Evolutionary conservation across 768 basidiomycete genomes (phyloP).

Genomic region (Pulveroboletus sp.): DNA sequence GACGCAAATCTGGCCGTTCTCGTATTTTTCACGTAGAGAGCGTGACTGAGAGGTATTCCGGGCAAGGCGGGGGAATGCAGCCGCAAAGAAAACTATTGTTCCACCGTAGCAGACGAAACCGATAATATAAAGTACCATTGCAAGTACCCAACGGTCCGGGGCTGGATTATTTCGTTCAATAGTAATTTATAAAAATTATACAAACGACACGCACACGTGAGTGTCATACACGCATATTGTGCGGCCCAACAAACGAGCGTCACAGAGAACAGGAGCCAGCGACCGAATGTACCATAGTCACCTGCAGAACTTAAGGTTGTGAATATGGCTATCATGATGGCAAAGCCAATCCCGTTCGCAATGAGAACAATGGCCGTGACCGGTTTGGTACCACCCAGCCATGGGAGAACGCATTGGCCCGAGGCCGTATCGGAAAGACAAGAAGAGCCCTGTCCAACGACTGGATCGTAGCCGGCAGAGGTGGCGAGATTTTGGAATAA

Average conservation of each 20-base stretch:
- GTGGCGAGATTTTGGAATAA: too few relatives aligned
- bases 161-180: constrained; percentile 32
- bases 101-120: constrained; percentile 79
- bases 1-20: constrained; percentile 53
- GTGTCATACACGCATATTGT: constrained; percentile 72
- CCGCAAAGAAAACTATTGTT: constrained; percentile 78
- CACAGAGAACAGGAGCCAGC: constrained; percentile 70
- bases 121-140: constrained; percentile 78
- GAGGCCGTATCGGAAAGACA: constrained; percentile 56
- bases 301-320: constrained; percentile 62
- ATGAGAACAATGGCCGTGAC: constrained; percentile 77
- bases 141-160: constrained; percentile 67
- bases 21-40: constrained; percentile 50
- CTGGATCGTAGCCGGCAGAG: too few relatives aligned
- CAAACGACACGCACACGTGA: constrained; percentile 51
- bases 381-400: constrained; percentile 71
- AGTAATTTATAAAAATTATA: neutral
- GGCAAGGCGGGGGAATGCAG: constrained; percentile 76
- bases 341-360: constrained; percentile 74
- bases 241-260: constrained; percentile 79
- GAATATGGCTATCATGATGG: constrained; percentile 80
- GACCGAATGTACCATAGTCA: too few relatives aligned
- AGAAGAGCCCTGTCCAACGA: constrained; percentile 65
- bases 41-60: constrained; percentile 70
- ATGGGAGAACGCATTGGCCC: constrained; percentile 75